A percentile compares a stretch with the other conserved stretches of the same genome.
phyloP scores from a whole-genome alignment of 805 yeast genomes.

The Tetrapisispora pingtungensis region DNA sequence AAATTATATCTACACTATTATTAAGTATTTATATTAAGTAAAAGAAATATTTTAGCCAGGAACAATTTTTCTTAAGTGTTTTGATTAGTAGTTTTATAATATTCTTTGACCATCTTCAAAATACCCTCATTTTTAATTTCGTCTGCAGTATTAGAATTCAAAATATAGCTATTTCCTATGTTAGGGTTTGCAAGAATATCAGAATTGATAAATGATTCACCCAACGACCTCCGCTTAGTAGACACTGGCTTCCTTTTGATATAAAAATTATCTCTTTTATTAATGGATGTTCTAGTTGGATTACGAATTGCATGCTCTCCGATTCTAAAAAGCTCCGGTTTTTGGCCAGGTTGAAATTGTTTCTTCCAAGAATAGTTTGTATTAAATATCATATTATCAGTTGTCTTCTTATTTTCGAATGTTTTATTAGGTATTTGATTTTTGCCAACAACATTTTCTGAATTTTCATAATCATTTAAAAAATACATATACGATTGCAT shows the following conservation, averaged over 20 bases:
- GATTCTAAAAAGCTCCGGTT: slow-evolving; percentile 18
- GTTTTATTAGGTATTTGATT: slow-evolving; percentile 20
- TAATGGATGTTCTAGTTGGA: not conserved
- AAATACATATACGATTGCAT: slow-evolving; percentile 82
- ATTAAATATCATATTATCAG: slow-evolving; percentile 3
- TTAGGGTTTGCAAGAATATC: not conserved
- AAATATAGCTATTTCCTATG: not conserved
- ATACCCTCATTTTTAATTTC: slow-evolving; percentile 37
- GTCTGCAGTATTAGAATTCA: not conserved
- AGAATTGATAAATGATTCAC: slow-evolving; percentile 9
- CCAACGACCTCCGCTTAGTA: not conserved
- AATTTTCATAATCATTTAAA: slow-evolving; percentile 67
- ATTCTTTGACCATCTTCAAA: slow-evolving; percentile 71
- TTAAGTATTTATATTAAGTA: no score
- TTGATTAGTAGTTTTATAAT: slow-evolving; percentile 42
- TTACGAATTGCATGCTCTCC: slow-evolving; percentile 5
- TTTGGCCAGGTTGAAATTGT: slow-evolving; percentile 27
- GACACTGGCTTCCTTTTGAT: not conserved
- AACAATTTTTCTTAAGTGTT: no score
- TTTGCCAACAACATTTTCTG: slow-evolving; percentile 30
- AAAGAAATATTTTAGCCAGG: no score
- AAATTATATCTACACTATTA: no score
- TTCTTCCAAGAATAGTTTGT: slow-evolving; percentile 28
- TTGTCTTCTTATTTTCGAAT: slow-evolving; percentile 2
- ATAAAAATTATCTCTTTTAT: not conserved